phyloP scores from a whole-genome alignment of 176 grass and related monocot species.

The Oryza officinalis region DNA sequence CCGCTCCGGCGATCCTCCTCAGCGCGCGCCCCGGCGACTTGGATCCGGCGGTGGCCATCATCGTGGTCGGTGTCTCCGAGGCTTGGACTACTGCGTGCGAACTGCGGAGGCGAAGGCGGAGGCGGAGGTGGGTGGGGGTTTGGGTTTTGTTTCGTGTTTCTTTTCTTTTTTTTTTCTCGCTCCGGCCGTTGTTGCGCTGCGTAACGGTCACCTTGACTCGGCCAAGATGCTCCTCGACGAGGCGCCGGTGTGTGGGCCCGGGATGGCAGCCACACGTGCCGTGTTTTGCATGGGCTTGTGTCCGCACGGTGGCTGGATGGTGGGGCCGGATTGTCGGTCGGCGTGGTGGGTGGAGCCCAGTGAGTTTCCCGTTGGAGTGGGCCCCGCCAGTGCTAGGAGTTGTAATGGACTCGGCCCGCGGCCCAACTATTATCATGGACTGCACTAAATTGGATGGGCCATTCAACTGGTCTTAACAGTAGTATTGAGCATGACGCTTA shows the following conservation, averaged over 20 bases:
- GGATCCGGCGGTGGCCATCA: slow-evolving; percentile 43
- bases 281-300: neutral
- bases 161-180: neutral
- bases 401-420: no score
- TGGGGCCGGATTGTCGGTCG: neutral
- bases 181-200: neutral
- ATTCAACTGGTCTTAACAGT: neutral
- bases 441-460: neutral
- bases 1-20: slow-evolving; percentile 38
- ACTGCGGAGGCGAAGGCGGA: neutral
- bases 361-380: slow-evolving; percentile 15
- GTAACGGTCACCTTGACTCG: slow-evolving; percentile 56
- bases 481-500: neutral
- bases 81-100: neutral
- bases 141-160: slow-evolving; percentile 10
- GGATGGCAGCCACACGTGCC: neutral
- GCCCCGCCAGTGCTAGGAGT: neutral
- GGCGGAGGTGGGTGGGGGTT: neutral
- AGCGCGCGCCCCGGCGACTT: slow-evolving; percentile 43
- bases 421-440: neutral
- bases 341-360: neutral
- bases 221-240: slow-evolving; percentile 41
- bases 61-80: slow-evolving; percentile 17
- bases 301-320: neutral
- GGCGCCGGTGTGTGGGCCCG: slow-evolving; percentile 14